phyloP scores from a whole-genome alignment of 2,329 filamentous ascomycete genomes.

The Ophiostoma quercus region DNA sequence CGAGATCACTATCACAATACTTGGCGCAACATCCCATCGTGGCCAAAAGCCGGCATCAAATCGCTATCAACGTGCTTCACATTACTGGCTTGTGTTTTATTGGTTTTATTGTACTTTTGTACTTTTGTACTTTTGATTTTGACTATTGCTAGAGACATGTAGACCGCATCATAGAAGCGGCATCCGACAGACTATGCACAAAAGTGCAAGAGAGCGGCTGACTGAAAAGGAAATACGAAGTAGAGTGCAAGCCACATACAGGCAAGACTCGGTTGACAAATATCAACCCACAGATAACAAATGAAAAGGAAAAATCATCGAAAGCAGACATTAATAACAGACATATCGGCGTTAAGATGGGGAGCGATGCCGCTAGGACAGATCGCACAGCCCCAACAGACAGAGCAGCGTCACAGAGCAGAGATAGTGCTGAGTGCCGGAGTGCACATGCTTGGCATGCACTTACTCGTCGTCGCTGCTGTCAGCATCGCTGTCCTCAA shows the following conservation, averaged over 20 bases:
- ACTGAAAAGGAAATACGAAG: background rate
- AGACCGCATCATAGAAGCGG: background rate
- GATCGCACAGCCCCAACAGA: background rate
- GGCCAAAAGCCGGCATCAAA: background rate
- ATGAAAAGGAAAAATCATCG: background rate
- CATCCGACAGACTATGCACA: background rate
- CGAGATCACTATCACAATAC: background rate
- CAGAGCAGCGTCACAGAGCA: background rate
- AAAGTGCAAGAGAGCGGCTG: background rate
- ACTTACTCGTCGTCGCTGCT: conserved; percentile 18
- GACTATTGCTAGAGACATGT: background rate
- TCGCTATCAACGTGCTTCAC: background rate
- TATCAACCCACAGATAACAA: background rate
- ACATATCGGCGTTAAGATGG: background rate
- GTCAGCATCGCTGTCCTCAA: conserved; percentile 38
- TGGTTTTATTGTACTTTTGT: background rate
- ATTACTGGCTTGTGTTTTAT: background rate
- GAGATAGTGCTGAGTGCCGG: background rate
- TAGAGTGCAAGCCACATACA: background rate
- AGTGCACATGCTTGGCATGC: background rate
- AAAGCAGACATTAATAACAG: background rate
- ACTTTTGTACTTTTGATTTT: background rate
- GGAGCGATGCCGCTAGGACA: background rate
- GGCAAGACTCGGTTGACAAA: background rate
- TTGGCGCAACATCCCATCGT: background rate